Evolutionary conservation across 495 filamentous ascomycete genomes (phyloP), one percentile per base, ranked within the genome.

Genomic region (Beverwykella pulmonaria): DNA sequence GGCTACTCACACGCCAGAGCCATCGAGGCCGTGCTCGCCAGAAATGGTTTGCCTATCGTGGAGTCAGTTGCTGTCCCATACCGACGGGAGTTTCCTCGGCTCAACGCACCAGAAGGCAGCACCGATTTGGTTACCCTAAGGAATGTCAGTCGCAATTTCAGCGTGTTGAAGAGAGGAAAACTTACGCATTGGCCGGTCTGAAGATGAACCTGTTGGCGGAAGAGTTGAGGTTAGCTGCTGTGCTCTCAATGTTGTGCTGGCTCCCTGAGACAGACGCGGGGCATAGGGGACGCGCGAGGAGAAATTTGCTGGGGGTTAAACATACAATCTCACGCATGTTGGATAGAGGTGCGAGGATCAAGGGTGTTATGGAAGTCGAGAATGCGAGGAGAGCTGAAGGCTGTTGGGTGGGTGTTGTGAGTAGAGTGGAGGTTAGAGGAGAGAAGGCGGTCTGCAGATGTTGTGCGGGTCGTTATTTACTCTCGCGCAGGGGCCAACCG

Each of bases 111-210:
- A 98, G 88, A 98, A 98, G 80, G 94, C 95, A 83, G 94, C 94
- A 91, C 94, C 95, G 74, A 98, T 96, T 91, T 98, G 94, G 90
- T 98, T 98, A 87, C 95, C 95, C 90, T 96, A 68, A 50, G 73
- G 61, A 66, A 77, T 67, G 74, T 75, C 74, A 81, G 75, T 77
- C 78, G 30, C 19, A 15, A 17, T 26, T 41, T n/a, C 19, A 29
- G 10, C 8, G 26, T 25, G n/a, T 53, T 7, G 30, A 50, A 36
- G 8, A 8, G 23, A 30, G 27, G 23, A 20, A 27, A 29, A 83
- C 91, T 82, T 87, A 92, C 91, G 82, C 92, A 96, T 88, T 98
- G 94, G 82, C 95, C 94, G 82, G 94, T 98, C 82, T 99, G 95
- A 74, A 98, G 92, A 82, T 90, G 88, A 79, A 99, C 93, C 93